Evolutionary conservation across 106 monocot species (phyloP).

Genomic region (Vanilla planifolia): DNA sequence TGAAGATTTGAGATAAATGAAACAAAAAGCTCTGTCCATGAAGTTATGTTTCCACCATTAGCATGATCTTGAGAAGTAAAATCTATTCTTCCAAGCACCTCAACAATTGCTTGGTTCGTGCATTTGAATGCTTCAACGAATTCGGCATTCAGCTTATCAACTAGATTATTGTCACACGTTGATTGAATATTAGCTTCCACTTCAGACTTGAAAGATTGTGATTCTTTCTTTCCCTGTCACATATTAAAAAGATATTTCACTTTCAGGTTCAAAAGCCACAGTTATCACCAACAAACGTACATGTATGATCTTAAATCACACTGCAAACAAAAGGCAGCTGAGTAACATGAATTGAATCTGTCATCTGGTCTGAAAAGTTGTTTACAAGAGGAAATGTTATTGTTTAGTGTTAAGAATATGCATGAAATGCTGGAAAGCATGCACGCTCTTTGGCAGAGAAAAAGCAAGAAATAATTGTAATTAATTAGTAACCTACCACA

Average conservation of each 20-base stretch:
- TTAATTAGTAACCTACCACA: too few species aligned
- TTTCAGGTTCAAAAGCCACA: neutral
- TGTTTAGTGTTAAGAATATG: too few species aligned
- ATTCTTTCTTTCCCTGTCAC: conserved; percentile 42
- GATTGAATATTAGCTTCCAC: conserved; percentile 8
- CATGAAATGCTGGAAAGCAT: too few species aligned
- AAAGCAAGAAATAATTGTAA: too few species aligned
- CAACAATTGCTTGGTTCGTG: conserved; percentile 14
- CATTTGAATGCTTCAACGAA: conserved; percentile 21
- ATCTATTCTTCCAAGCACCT: conserved; percentile 20
- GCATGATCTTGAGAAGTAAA: neutral
- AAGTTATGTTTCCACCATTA: conserved; percentile 32
- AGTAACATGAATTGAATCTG: too few species aligned
- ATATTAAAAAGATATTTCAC: neutral
- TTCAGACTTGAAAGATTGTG: conserved; percentile 16
- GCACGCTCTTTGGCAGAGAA: too few species aligned
- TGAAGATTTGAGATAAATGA: conserved; percentile 30
- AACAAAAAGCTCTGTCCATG: conserved; percentile 52
- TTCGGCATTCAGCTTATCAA: conserved; percentile 11
- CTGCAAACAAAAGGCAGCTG: too few species aligned
- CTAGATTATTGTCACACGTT: conserved; percentile 8
- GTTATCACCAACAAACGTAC: too few species aligned
- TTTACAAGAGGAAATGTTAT: too few species aligned
- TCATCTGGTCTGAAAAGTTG: too few species aligned
- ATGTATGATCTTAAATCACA: too few species aligned